Base-by-base conservation (phyloP, 805 yeast species). In the Candida railenensis region DNA sequence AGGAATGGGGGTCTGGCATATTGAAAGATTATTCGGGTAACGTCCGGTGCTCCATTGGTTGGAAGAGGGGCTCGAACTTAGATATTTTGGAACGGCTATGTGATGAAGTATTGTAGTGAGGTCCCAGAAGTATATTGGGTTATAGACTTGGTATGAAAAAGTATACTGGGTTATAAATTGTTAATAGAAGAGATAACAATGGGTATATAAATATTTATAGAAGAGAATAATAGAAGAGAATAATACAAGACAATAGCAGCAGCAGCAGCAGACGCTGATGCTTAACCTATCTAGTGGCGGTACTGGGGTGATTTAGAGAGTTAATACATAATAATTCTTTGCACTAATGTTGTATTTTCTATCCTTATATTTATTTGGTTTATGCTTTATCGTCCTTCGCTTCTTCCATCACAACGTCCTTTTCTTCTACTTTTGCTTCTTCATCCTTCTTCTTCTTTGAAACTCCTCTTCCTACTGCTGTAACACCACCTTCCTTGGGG, bases 401-500 rank as follows among this genome's bases (percentile, higher is more conserved):
- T 25, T 5, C 30, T 25, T 25, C 30, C 30, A 25, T 25, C 30
- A 25, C 30, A 7, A 25, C 30, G 5, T 25, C 30, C 30, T 22
- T 14, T 41, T 20, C 38, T 19, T 33, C 33, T 20, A 8, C 40
- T 22, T 9, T 40, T 22, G 52, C 41, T 62, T 61, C 73, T 59
- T 52, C 49, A 40, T 18, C 53, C 39, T 49, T 52, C 48, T 51
- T 58, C 57, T 73, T 72, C 61, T 76, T 76, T 30, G 74, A 61
- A 34, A 75, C 65, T 37, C 87, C 83, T 48, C 87, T 81, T 3
- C 89, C 89, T 4, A 87, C 85, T 11, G 88, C 87, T 15, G 78
- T 80, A 39, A 81, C 80, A 33, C 74, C 73, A 25, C 62, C 61
- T 30, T 78, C 85, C 40, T 74, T 66, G 2, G 97, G 96, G 44